Conservation (phyloP, 768 basidiomycete species). For the Suillus sp. region DNA sequence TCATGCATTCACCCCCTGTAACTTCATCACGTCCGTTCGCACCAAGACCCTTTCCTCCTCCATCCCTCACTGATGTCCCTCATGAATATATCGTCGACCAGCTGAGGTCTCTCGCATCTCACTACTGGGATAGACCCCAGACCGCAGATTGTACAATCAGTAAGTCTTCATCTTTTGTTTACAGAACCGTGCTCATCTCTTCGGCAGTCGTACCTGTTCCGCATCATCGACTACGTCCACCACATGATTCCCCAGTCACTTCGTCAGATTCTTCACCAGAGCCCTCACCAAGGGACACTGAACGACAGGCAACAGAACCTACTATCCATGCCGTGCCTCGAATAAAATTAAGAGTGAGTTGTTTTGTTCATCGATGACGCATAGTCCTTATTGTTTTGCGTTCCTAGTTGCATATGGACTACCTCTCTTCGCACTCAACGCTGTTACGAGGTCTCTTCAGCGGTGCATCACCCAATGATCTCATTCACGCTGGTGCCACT, state of each 20-base stretch:
- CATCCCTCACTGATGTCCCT: slow-evolving; percentile 63
- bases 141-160: slow-evolving; percentile 81
- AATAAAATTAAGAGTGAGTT: slow-evolving; percentile 62
- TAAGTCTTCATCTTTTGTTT: slow-evolving; percentile 32
- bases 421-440: slow-evolving; percentile 79
- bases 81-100: slow-evolving; percentile 73
- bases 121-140: slow-evolving; percentile 75
- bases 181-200: slow-evolving; percentile 2
- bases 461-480: slow-evolving; percentile 62
- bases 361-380: neutral
- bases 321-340: slow-evolving; percentile 51
- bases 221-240: slow-evolving; percentile 22
- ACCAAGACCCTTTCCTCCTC: slow-evolving; percentile 64
- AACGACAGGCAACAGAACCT: slow-evolving; percentile 55
- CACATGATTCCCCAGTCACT: slow-evolving; percentile 8
- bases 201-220: slow-evolving; percentile 53
- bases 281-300: slow-evolving; percentile 38
- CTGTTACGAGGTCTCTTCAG: slow-evolving; percentile 73
- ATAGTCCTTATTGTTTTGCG: slow-evolving; percentile 15
- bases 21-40: slow-evolving; percentile 20
- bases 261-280: slow-evolving; percentile 15
- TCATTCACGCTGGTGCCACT: slow-evolving; percentile 43
- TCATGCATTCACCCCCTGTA: slow-evolving; percentile 8
- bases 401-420: slow-evolving; percentile 74
- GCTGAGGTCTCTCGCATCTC: slow-evolving; percentile 63